Conservation (phyloP, 768 basidiomycete species). For the Chiua virens region DNA sequence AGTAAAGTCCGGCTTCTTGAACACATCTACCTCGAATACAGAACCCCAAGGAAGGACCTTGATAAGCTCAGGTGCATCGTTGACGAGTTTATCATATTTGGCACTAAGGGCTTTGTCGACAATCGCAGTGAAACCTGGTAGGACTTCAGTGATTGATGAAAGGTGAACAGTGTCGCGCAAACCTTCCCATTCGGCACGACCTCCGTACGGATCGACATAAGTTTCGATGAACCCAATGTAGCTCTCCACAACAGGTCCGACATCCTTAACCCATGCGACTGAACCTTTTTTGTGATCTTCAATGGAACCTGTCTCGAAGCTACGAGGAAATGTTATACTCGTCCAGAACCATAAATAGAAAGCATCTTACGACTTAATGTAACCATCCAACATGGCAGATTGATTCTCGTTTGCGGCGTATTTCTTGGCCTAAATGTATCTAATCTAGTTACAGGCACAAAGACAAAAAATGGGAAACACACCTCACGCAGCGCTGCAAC, state of each 20-base stretch:
- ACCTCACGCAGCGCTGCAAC: conserved; percentile 63
- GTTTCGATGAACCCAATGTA: conserved; percentile 89
- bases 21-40: conserved; percentile 65
- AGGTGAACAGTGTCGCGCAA: background rate
- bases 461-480: background rate
- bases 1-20: conserved; percentile 87
- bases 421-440: conserved; percentile 59
- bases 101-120: conserved; percentile 82
- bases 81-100: conserved; percentile 77
- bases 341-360: background rate
- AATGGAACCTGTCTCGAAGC: conserved; percentile 78
- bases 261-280: conserved; percentile 80
- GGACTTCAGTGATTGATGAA: background rate
- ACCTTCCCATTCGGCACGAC: conserved; percentile 95
- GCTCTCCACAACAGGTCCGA: conserved; percentile 84
- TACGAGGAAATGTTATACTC: background rate
- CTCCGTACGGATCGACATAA: conserved; percentile 87
- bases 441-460: background rate
- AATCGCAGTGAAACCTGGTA: conserved; percentile 81
- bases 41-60: conserved; percentile 82
- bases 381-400: conserved; percentile 69
- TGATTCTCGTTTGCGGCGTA: conserved; percentile 75
- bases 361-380: conserved; percentile 67
- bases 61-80: conserved; percentile 75
- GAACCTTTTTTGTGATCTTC: conserved; percentile 79